Percentiles rank a stretch among this genome's conserved stretches.
phyloP scores from a whole-genome alignment of 495 filamentous ascomycete genomes.

The Penicillium maclennaniae region DNA sequence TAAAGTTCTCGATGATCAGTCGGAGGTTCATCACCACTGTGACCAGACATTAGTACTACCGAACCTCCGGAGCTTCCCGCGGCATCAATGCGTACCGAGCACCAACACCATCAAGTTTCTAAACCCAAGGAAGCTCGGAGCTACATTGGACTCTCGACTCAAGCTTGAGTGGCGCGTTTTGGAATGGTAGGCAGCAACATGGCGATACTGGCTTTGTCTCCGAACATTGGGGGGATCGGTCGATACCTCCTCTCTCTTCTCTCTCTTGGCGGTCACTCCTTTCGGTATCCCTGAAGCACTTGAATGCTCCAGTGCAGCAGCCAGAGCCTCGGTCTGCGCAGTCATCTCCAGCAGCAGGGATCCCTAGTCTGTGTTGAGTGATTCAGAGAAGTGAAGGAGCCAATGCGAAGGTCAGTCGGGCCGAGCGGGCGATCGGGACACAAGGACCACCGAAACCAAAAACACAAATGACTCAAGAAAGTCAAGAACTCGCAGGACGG shows the following conservation, averaged over 20 bases:
- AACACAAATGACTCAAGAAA: neutral
- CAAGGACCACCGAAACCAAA: neutral
- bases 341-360: constrained; percentile 13
- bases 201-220: constrained; percentile 66
- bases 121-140: constrained; percentile 88
- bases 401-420: neutral
- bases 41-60: constrained; percentile 13
- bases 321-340: constrained; percentile 15
- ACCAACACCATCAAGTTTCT: constrained; percentile 95
- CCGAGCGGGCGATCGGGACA: constrained; percentile 3
- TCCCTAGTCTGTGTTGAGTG: neutral
- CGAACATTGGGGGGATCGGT: constrained; percentile 1
- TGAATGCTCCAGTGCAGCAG: constrained; percentile 12
- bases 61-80: neutral
- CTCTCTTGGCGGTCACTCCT: constrained; percentile 2
- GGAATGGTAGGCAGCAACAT: constrained; percentile 82
- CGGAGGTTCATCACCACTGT: constrained; percentile 88
- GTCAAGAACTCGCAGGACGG: neutral
- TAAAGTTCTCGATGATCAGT: constrained; percentile 92
- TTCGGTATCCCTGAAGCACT: constrained; percentile 2
- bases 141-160: constrained; percentile 68
- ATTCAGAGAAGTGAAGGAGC: neutral
- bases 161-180: constrained; percentile 69
- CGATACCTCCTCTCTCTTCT: constrained; percentile 5
- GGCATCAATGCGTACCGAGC: constrained; percentile 53